These are phyloP conservation scores for Aspergillus uvarum DNA, from an alignment of 2,329 filamentous ascomycete species.

Conservation along the genomic window DNA sequence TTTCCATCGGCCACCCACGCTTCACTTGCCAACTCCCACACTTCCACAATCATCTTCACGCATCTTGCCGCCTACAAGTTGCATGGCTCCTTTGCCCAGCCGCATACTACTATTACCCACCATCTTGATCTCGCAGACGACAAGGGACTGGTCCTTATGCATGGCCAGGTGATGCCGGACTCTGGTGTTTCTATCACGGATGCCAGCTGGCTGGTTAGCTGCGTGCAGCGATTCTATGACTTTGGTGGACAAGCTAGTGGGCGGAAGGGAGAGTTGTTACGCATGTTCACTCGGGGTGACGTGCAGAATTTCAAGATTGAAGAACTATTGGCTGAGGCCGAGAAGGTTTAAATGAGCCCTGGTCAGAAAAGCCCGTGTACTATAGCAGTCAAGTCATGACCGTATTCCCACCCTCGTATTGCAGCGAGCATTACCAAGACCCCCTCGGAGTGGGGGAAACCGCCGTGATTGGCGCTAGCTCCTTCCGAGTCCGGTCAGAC, in stretches of 20 bases:
- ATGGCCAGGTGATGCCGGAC: constrained; percentile 74
- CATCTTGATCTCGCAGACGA: constrained; percentile 74
- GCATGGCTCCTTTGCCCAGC: constrained; percentile 82
- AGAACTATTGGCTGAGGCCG: constrained; percentile 81
- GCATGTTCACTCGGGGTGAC: constrained; percentile 81
- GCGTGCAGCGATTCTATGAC: constrained; percentile 87
- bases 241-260: constrained; percentile 57
- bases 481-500: not conserved
- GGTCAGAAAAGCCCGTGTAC: not conserved
- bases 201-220: constrained; percentile 88
- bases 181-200: constrained; percentile 75
- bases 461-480: not conserved
- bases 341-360: constrained; percentile 59
- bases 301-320: constrained; percentile 73
- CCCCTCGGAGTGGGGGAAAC: not conserved
- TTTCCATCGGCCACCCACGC: constrained; percentile 19
- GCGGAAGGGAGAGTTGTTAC: constrained; percentile 68
- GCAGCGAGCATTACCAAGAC: not conserved
- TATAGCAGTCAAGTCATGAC: not conserved
- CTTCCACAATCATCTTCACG: constrained; percentile 83
- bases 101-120: constrained; percentile 92
- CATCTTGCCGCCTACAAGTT: constrained; percentile 91
- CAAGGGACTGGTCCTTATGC: constrained; percentile 80
- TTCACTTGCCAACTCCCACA: constrained; percentile 53
- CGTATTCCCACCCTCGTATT: not conserved